phyloP scores from a whole-genome alignment of 2,329 filamentous ascomycete species.

The Neocatenulostroma microsporum region DNA sequence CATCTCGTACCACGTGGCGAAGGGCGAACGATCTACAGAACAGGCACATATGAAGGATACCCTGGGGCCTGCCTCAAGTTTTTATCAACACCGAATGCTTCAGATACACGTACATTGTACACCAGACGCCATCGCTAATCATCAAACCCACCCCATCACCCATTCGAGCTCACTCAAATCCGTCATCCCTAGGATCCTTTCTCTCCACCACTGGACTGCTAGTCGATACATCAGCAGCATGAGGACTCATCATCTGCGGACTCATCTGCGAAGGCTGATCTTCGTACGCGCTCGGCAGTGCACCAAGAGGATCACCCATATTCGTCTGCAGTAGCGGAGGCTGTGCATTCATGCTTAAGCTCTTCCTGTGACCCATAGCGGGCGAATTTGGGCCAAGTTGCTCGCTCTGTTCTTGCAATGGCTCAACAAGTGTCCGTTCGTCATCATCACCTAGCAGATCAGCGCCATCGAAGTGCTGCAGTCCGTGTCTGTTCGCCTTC shows the following conservation, averaged over 20 bases:
- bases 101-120: too few species aligned
- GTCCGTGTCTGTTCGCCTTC: constrained; percentile 32
- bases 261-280: background rate
- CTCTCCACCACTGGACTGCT: constrained; percentile 16
- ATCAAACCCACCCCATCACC: background rate
- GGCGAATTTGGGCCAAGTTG: constrained; percentile 22
- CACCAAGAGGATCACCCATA: constrained; percentile 28
- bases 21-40: too few species aligned
- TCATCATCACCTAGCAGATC: constrained; percentile 29
- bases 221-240: constrained; percentile 8
- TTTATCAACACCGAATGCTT: too few species aligned
- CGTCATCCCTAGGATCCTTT: constrained; percentile 22
- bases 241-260: constrained; percentile 13
- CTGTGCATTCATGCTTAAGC: constrained; percentile 31
- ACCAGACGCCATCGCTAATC: constrained; percentile 12
- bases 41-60: too few species aligned
- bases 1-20: too few species aligned
- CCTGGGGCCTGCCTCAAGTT: too few species aligned
- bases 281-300: constrained; percentile 21
- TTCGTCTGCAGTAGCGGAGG: constrained; percentile 12
- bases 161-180: constrained; percentile 21
- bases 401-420: constrained; percentile 29
- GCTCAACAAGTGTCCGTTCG: constrained; percentile 21
- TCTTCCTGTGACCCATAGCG: constrained; percentile 36
- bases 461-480: constrained; percentile 28